Percentiles rank a stretch among this genome's conserved stretches.
These are phyloP conservation scores for Fagopyrum homotropicum DNA, from an alignment of 148 eudicot species.

Conservation along the genomic window DNA sequence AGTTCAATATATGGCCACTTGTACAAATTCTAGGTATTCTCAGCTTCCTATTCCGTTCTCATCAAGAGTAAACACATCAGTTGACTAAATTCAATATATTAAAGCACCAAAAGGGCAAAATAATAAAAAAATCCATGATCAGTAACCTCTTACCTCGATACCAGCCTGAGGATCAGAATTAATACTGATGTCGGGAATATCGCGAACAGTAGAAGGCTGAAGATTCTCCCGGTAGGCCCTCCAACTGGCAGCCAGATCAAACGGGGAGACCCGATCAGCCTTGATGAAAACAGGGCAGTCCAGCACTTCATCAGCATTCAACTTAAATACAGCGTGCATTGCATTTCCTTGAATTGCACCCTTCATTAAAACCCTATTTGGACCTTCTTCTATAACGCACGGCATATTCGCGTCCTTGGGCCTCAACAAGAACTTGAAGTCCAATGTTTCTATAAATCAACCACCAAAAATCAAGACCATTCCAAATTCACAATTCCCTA, in stretches of 20 bases:
- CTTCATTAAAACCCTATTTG: slow-evolving; percentile 55
- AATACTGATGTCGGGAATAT: slow-evolving; percentile 85
- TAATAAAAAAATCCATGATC: neutral
- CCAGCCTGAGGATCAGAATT: slow-evolving; percentile 40
- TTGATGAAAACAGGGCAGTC: slow-evolving; percentile 72
- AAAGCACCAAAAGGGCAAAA: too few relatives aligned
- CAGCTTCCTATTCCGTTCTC: neutral
- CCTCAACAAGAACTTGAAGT: slow-evolving; percentile 89
- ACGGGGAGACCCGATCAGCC: slow-evolving; percentile 80
- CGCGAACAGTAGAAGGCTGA: slow-evolving; percentile 88
- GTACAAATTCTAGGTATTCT: neutral
- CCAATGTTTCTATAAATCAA: slow-evolving; percentile 61
- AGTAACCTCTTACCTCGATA: slow-evolving; percentile 45
- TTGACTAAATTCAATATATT: neutral
- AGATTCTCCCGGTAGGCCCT: slow-evolving; percentile 82
- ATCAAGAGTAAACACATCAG: neutral
- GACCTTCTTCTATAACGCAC: slow-evolving; percentile 78
- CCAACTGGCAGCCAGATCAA: slow-evolving; percentile 97
- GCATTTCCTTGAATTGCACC: slow-evolving; percentile 78
- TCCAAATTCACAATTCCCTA: neutral
- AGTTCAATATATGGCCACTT: too few relatives aligned
- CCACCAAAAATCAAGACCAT: neutral
- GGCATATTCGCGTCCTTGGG: slow-evolving; percentile 48
- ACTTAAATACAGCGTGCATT: slow-evolving; percentile 63
- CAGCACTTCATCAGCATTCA: slow-evolving; percentile 47